Base-by-base conservation (phyloP, 495 filamentous ascomycete species). In the Hypoxylon trugodes region DNA sequence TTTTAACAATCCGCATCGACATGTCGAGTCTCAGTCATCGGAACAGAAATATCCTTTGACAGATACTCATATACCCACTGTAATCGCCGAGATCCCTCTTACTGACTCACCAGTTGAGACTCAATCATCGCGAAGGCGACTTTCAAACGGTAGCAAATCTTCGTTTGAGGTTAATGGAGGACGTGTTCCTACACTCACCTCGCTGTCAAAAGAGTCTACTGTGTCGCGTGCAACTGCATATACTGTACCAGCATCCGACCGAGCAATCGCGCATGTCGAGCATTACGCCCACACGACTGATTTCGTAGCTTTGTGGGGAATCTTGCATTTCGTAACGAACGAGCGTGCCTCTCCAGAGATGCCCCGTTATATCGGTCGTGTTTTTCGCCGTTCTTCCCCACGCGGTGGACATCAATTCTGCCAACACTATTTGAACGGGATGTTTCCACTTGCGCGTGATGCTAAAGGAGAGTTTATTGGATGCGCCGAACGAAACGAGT, bases 231-330 rank as follows among this genome's bases (percentile, higher is more conserved):
- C 45, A 51, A 59, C 58, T 8, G 33, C 37, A 24, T 62, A 66
- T 26, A 55, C 60, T 0, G 51, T 66, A 4, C 52, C 60, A 0
- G 48, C 60, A 8, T 51, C 60, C 4, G 77, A 71, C 60, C 77
- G 83, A 59, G 78, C 84, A 33, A 86, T 95, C 45, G 76, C 83
- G 1, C 81, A 94, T 53, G 90, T 96, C 30, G 92, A 96, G 71
- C 92, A 96, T 72, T 96, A 96, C 72, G 88, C 86, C 12, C 91
- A 94, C 69, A 81, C 82, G 8, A 78, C 77, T 12, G 92, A 96
- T 66, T 89, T 92, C 59, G 91, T 96, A 0, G 82, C 90, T 0
- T 71, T 85, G 2, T 90, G 88, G 79, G 92, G 92, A 1, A 84
- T 93, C 1, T 78, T 96, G 8, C 81, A 89, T 59, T 93, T 90